These are phyloP conservation scores for Apodospora peruviana DNA, from an alignment of 495 filamentous ascomycete genomes.

Conservation along the genomic window DNA sequence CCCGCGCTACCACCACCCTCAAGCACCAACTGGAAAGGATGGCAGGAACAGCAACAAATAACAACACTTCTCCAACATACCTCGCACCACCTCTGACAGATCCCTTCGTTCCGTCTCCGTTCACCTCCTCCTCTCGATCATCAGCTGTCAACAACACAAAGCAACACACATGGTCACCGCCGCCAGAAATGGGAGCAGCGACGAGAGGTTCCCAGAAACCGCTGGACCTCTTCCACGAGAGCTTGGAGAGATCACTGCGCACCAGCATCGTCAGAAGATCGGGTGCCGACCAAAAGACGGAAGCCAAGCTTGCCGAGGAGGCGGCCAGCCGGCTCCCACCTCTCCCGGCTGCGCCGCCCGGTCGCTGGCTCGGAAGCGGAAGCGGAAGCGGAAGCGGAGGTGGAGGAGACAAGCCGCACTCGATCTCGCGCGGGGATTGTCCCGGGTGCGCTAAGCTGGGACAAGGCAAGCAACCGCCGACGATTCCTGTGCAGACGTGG, in stretches of 20 bases:
- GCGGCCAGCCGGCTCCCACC: conserved; percentile 7
- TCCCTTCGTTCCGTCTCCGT: too few relatives aligned
- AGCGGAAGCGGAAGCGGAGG: too few relatives aligned
- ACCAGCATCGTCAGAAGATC: conserved; percentile 4
- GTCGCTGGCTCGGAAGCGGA: too few relatives aligned
- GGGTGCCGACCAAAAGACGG: too few relatives aligned
- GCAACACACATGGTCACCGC: too few relatives aligned
- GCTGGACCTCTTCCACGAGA: conserved; percentile 12
- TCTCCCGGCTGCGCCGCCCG: conserved; percentile 5
- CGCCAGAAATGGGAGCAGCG: too few relatives aligned
- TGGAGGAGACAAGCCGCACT: neutral
- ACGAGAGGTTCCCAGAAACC: too few relatives aligned
- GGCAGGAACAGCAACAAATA: too few relatives aligned
- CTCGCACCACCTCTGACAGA: too few relatives aligned
- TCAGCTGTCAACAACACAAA: too few relatives aligned
- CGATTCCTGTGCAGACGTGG: conserved; percentile 5
- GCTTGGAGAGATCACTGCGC: conserved; percentile 7
- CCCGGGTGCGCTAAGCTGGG: neutral
- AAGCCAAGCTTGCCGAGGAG: neutral
- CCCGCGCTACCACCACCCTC: neutral
- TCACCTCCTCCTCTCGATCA: too few relatives aligned
- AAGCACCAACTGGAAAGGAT: neutral
- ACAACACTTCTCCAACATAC: too few relatives aligned
- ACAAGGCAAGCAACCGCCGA: neutral
- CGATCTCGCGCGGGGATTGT: neutral